A percentile compares a stretch with the other conserved stretches of the same genome.
phyloP scores from a whole-genome alignment of 2,329 filamentous ascomycete genomes.

The Diaporthe sp. region DNA sequence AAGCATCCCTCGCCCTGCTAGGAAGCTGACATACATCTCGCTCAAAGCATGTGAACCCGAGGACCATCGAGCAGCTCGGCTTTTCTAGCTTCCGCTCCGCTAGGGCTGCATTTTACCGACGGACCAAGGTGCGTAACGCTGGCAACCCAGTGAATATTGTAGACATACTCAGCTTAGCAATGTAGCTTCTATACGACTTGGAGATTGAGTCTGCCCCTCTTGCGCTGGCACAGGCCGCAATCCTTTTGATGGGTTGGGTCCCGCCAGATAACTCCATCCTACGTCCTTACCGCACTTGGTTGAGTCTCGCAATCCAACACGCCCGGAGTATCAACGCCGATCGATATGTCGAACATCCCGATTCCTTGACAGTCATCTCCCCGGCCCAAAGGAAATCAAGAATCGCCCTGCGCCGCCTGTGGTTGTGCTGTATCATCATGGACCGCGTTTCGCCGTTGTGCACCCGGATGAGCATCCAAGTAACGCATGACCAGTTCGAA shows the following conservation, averaged over 20 bases:
- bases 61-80: background rate
- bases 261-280: background rate
- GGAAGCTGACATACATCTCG: background rate
- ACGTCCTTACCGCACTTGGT: background rate
- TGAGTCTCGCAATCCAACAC: background rate
- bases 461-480: background rate
- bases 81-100: background rate
- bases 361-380: background rate
- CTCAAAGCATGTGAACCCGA: background rate
- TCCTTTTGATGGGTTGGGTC: background rate
- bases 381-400: background rate
- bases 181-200: background rate
- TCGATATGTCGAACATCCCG: background rate
- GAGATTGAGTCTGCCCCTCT: background rate
- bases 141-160: background rate
- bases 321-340: background rate
- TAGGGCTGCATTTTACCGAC: background rate
- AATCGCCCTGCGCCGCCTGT: background rate
- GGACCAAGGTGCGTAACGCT: background rate
- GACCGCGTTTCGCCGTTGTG: background rate
- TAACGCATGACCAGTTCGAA: background rate
- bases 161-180: background rate
- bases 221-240: background rate
- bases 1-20: background rate
- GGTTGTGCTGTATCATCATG: background rate